Conservation (phyloP, 148 eudicot genomes). For the Rhododendron vialii region DNA sequence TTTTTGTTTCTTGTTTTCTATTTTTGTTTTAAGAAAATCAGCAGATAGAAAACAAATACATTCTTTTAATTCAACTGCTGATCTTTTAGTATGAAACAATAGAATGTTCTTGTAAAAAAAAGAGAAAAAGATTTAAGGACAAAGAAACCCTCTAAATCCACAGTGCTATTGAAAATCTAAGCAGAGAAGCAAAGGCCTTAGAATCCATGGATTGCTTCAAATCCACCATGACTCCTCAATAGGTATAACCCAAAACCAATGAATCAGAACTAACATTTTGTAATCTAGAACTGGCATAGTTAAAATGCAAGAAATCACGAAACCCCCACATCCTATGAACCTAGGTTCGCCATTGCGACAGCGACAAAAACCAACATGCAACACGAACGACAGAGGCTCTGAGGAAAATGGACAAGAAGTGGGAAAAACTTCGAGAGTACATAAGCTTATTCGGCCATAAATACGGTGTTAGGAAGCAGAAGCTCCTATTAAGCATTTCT, state of each 20-base stretch:
- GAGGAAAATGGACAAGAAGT: not conserved
- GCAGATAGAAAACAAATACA: not conserved
- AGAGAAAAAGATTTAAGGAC: not conserved
- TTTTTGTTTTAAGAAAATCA: not conserved
- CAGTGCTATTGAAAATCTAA: conserved; percentile 47
- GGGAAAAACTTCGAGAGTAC: not conserved
- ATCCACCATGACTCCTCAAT: conserved; percentile 50
- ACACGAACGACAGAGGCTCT: no score
- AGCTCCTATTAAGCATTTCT: no score
- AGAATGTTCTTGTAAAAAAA: not conserved
- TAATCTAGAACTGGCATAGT: no score
- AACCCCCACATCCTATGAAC: no score
- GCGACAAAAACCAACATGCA: no score
- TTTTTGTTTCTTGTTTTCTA: not conserved
- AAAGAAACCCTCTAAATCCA: conserved; percentile 48
- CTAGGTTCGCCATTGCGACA: no score
- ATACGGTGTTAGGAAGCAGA: no score
- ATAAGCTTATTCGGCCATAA: not conserved
- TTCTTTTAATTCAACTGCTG: not conserved
- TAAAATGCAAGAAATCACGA: no score
- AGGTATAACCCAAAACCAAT: not conserved
- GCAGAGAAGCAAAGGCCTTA: conserved; percentile 30
- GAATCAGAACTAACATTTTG: no score
- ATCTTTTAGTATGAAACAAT: not conserved
- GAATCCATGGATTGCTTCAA: conserved; percentile 41